Conservation (phyloP, 257 asterid species). For the Lantana camara region DNA sequence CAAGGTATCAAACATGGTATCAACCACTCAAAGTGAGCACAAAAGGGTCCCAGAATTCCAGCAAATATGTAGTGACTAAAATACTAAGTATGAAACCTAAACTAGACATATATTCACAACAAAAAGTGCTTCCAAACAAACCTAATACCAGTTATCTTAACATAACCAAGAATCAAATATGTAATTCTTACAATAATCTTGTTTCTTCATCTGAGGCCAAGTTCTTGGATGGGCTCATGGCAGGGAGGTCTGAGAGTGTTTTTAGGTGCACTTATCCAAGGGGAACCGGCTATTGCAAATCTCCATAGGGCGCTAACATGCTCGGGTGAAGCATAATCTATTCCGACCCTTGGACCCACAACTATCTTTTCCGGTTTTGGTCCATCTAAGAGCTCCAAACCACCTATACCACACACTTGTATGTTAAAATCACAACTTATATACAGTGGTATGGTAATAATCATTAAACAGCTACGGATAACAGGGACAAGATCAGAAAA, state of each 20-base stretch:
- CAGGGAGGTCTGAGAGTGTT: conserved; percentile 64
- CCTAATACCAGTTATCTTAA: not conserved
- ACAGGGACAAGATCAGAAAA: not conserved
- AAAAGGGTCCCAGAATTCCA: too few species aligned
- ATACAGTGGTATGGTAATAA: not conserved
- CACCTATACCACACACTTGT: conserved; percentile 50
- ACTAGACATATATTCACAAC: not conserved
- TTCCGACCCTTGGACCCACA: conserved; percentile 93
- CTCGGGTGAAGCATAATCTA: conserved; percentile 78
- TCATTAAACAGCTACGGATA: conserved; percentile 7
- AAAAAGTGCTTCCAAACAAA: not conserved
- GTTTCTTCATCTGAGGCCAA: not conserved
- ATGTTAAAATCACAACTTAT: conserved; percentile 1
- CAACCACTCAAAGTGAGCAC: too few species aligned
- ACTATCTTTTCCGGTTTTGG: conserved; percentile 67
- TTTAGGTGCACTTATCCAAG: conserved; percentile 92
- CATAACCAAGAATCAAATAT: too few species aligned
- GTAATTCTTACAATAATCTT: not conserved
- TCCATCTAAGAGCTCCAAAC: conserved; percentile 89
- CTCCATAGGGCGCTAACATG: conserved; percentile 85
- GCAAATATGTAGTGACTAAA: too few species aligned
- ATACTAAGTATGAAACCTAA: too few species aligned
- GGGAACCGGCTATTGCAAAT: conserved; percentile 77
- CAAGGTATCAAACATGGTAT: too few species aligned
- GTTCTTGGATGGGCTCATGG: not conserved